A percentile compares a stretch with the other conserved stretches of the same genome.
Conservation (phyloP, 805 yeast genomes). For the Tetrapisispora phaffii region DNA sequence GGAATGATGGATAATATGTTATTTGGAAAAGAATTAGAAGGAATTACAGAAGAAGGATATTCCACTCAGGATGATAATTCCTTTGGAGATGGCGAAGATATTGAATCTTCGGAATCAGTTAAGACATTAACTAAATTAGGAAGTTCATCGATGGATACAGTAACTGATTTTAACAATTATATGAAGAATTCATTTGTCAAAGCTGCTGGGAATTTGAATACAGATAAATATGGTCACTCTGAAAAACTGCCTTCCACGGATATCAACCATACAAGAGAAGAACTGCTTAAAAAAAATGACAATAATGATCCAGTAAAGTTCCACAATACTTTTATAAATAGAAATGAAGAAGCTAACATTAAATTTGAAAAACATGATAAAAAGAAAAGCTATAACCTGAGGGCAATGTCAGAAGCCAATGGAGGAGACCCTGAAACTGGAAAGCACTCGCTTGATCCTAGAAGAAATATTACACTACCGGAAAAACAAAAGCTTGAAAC, state of each 20-base stretch:
- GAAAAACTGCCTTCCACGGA: background rate
- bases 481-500: conserved; percentile 12
- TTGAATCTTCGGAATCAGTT: background rate
- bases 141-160: background rate
- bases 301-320: background rate
- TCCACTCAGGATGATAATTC: conserved; percentile 1
- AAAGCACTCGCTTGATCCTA: conserved; percentile 23
- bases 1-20: conserved; percentile 25
- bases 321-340: background rate
- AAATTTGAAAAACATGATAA: background rate
- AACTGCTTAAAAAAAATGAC: background rate
- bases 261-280: too few relatives aligned
- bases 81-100: background rate
- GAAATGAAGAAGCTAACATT: background rate
- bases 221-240: background rate
- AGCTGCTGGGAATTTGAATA: background rate
- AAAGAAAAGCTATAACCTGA: conserved; percentile 2
- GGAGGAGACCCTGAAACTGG: background rate
- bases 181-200: background rate
- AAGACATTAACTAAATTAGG: background rate
- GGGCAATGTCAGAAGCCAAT: conserved; percentile 13
- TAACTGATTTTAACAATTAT: background rate
- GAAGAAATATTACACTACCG: conserved; percentile 25
- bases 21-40: conserved; percentile 21
- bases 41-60: conserved; percentile 18